Conservation (phyloP, 2,329 filamentous ascomycete species). For the Exophiala oligosperma region DNA sequence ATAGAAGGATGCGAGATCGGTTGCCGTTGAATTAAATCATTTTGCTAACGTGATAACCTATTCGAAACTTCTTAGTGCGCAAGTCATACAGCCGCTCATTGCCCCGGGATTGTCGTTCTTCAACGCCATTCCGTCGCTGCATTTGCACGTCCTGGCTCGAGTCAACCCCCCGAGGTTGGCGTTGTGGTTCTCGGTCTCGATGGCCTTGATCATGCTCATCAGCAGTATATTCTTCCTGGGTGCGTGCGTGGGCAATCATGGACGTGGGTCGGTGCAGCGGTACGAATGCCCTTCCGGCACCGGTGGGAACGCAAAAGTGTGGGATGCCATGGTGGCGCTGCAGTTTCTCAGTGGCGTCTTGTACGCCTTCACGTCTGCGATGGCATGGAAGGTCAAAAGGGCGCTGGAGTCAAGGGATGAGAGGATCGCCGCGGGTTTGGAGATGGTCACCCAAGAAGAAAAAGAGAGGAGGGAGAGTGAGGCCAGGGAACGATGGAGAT, state of each 20-base stretch:
- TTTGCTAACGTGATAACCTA: not conserved
- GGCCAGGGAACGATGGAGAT: constrained; percentile 28
- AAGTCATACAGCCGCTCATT: constrained; percentile 29
- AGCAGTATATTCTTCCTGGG: constrained; percentile 25
- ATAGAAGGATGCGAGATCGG: too few relatives aligned
- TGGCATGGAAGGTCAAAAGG: constrained; percentile 25
- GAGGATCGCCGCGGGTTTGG: constrained; percentile 21
- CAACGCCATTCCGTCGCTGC: constrained; percentile 28
- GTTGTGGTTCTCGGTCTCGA: constrained; percentile 21
- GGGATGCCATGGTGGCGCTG: constrained; percentile 27
- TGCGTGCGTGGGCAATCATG: constrained; percentile 14
- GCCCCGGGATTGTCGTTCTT: constrained; percentile 28
- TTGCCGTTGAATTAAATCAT: too few relatives aligned
- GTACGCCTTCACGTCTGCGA: constrained; percentile 22
- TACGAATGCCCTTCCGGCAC: constrained; percentile 25
- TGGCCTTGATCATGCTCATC: constrained; percentile 20
- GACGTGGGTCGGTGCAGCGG: constrained; percentile 12
- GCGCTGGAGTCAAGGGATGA: constrained; percentile 18
- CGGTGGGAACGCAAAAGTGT: constrained; percentile 16
- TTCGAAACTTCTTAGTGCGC: constrained; percentile 4
- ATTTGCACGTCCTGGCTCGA: constrained; percentile 27
- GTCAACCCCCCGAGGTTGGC: constrained; percentile 27
- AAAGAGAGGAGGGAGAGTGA: constrained; percentile 26
- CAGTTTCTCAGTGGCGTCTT: constrained; percentile 24
- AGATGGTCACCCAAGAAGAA: constrained; percentile 25